Conservation (phyloP, 2,329 filamentous ascomycete genomes). For the Hymenoscyphus albidus region DNA sequence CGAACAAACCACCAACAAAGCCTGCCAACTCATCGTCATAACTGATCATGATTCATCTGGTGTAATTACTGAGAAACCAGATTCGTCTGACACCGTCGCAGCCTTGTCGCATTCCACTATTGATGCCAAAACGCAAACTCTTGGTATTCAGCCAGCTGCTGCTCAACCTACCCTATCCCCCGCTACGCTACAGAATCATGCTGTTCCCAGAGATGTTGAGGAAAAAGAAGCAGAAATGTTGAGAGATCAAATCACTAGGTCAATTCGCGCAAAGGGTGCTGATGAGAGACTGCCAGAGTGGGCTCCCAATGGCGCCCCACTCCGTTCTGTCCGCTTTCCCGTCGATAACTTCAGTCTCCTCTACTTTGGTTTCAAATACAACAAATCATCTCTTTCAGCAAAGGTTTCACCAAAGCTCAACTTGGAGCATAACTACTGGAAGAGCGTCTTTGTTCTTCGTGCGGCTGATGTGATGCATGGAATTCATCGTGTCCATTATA, state of each 20-base stretch:
- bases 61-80: too few species aligned
- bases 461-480: neutral
- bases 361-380: neutral
- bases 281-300: neutral
- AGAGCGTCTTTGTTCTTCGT: neutral
- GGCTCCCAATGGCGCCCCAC: neutral
- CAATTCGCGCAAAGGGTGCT: neutral
- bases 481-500: neutral
- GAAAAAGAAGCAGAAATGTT: neutral
- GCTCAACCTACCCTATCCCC: too few species aligned
- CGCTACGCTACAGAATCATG: too few species aligned
- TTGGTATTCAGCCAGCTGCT: too few species aligned
- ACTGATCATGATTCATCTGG: too few species aligned
- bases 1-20: too few species aligned
- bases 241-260: neutral
- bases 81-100: too few species aligned
- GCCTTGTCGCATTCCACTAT: too few species aligned
- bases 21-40: too few species aligned
- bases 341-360: neutral
- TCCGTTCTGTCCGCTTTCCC: neutral
- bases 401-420: neutral
- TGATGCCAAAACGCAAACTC: too few species aligned
- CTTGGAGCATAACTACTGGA: neutral
- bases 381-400: neutral
- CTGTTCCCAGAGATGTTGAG: neutral